Base-by-base conservation (phyloP, 257 asterid species). In the Solanum lycopersicoides region DNA sequence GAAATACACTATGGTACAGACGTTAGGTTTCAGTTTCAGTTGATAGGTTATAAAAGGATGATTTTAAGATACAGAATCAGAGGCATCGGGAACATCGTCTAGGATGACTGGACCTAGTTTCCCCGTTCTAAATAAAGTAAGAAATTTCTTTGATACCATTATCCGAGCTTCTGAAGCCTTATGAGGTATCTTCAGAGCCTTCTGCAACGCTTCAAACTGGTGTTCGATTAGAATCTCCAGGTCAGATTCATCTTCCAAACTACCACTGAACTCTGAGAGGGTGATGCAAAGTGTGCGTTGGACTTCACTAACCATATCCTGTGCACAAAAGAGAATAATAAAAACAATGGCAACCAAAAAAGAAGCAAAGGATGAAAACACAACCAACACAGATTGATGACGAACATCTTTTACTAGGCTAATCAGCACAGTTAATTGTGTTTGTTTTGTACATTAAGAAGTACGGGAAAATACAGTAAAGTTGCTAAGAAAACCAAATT, bases 61-160 rank as follows among this genome's bases (percentile, higher is more conserved):
- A 44, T 73, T 93, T 87, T 86, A 89, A 82, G 82, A 84, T 60
- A 66, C 75, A 82, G 90, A 77, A 20, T 87, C 87, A 44, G 90
- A 59, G 28, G 82, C 50, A 84, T 92, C 92, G 47, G 98, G 97
- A 77, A 95, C 94, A 68, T 95, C 98, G 14, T 97, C 98, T 85
- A 97, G 98, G 90, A 93, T 97, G 91, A 95, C 92, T 2, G 95
- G 95, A 21, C 99, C 99, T 41, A 95, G 95, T 89, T 94, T 97
- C 25, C 98, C 98, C 14, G 91, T 86, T 85, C 99, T 92, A 91
- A 97, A 95, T 88, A 95, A 91, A 2, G 98, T 89, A 34, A 95
- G 93, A 89, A 97, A 97, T 87, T 93, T 95, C 95, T 95, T 97
- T 0, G 96, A 94, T 66, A 92, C 94, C 86, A 92, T 94, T 2